Evolutionary conservation across 352 stramenopile genomes (phyloP).

Genomic region (Globisporangium irregulare): DNA sequence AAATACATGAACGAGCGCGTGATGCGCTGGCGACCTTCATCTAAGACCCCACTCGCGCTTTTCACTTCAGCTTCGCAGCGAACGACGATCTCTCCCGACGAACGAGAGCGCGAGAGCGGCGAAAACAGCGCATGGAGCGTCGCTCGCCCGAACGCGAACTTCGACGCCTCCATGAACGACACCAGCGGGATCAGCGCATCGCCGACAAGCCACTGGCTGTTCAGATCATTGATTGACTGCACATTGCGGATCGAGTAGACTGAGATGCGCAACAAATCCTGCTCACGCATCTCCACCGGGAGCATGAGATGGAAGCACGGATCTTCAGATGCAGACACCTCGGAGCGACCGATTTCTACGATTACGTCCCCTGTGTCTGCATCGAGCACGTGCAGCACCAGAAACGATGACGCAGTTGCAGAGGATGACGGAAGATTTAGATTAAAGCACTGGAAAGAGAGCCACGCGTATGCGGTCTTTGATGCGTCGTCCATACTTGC

Average conservation of each 20-base stretch:
- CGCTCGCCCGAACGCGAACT: conserved; percentile 26
- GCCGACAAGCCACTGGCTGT: conserved; percentile 75
- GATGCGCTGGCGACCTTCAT: conserved; percentile 55
- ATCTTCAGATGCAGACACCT: conserved; percentile 66
- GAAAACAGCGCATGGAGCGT: conserved; percentile 62
- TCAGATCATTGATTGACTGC: conserved; percentile 55
- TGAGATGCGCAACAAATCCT: conserved; percentile 53
- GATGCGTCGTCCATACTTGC: background rate
- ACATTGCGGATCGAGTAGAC: conserved; percentile 68
- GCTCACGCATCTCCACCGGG: conserved; percentile 49
- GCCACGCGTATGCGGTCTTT: conserved; percentile 41
- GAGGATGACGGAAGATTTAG: conserved; percentile 65
- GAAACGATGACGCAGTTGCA: conserved; percentile 45
- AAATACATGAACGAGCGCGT: conserved; percentile 80
- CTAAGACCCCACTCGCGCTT: conserved; percentile 32
- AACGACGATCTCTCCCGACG: conserved; percentile 72
- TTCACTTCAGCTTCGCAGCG: conserved; percentile 71
- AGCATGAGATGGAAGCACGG: conserved; percentile 82
- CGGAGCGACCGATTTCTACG: conserved; percentile 68
- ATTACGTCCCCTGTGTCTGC: conserved; percentile 33
- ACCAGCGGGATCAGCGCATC: conserved; percentile 49
- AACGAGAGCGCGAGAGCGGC: conserved; percentile 53
- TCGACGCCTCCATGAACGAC: conserved; percentile 39
- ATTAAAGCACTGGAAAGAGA: conserved; percentile 85
- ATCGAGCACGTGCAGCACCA: conserved; percentile 66